These are phyloP conservation scores for Arthrobotrys megalospora DNA, from an alignment of 2,329 filamentous ascomycete species.

Conservation along the genomic window DNA sequence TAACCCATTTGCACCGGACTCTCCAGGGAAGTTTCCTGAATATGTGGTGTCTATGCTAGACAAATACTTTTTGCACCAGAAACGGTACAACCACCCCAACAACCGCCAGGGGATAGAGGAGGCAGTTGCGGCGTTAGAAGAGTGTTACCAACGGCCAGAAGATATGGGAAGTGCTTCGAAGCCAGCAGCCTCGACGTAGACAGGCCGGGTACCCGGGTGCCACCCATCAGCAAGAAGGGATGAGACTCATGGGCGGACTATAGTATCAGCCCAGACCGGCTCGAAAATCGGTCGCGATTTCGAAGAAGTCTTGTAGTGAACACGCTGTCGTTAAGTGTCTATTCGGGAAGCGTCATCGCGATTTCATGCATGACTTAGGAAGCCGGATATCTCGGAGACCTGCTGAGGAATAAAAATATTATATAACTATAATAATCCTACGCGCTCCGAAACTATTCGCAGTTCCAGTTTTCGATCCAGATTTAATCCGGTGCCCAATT, in stretches of 20 bases:
- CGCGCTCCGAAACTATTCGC: too few relatives aligned
- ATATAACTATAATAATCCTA: too few relatives aligned
- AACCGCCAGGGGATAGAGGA: neutral
- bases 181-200: neutral
- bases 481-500: too few relatives aligned
- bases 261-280: too few relatives aligned
- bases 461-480: too few relatives aligned
- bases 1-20: neutral
- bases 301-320: neutral
- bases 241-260: neutral
- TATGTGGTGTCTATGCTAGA: conserved; percentile 8
- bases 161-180: conserved; percentile 29
- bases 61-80: conserved; percentile 12
- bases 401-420: too few relatives aligned
- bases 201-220: too few relatives aligned
- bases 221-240: neutral
- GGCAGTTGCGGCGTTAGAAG: conserved; percentile 1
- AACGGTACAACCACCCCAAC: neutral
- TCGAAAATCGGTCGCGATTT: neutral
- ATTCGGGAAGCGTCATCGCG: neutral
- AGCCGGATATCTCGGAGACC: too few relatives aligned
- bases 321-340: neutral
- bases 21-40: conserved; percentile 8
- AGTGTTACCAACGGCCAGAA: conserved; percentile 30
- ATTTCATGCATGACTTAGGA: too few relatives aligned